phyloP scores from a whole-genome alignment of 176 grass and related monocot genomes.

The Paspalum vaginatum region DNA sequence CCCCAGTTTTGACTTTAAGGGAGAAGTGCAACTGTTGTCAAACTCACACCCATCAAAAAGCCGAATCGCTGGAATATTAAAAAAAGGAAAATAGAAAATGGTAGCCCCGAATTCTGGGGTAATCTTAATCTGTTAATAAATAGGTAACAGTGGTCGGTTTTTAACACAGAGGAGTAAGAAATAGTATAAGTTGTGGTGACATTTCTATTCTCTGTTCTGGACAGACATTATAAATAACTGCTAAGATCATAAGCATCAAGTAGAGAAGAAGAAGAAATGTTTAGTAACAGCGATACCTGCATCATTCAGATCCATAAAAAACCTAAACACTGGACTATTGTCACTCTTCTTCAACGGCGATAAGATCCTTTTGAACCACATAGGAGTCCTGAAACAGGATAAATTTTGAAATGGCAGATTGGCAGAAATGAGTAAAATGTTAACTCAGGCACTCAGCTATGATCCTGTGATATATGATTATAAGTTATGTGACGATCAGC shows the following conservation, averaged over 20 bases:
- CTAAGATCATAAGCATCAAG: conserved; percentile 8
- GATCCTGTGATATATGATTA: not conserved
- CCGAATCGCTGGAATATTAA: not conserved
- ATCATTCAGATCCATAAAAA: conserved; percentile 98
- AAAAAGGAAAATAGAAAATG: not conserved
- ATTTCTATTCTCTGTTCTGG: not conserved
- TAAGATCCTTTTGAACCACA: conserved; percentile 80
- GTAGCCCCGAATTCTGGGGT: not conserved
- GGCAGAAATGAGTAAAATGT: conserved; percentile 10
- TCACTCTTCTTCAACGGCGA: conserved; percentile 72
- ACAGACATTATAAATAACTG: not conserved
- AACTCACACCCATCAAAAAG: not conserved
- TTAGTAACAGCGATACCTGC: conserved; percentile 64
- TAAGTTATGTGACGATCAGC: not conserved
- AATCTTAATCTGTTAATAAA: not conserved
- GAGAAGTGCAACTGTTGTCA: not conserved
- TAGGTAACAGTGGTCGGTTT: not conserved
- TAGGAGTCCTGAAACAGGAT: conserved; percentile 60
- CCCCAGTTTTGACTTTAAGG: not conserved
- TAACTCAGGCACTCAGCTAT: not conserved
- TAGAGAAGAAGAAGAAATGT: not conserved
- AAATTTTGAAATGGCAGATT: not conserved
- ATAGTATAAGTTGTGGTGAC: not conserved
- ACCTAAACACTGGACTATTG: conserved; percentile 78
- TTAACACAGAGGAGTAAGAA: not conserved